phyloP scores from a whole-genome alignment of 441 rosid species.

The Brassica balearica region DNA sequence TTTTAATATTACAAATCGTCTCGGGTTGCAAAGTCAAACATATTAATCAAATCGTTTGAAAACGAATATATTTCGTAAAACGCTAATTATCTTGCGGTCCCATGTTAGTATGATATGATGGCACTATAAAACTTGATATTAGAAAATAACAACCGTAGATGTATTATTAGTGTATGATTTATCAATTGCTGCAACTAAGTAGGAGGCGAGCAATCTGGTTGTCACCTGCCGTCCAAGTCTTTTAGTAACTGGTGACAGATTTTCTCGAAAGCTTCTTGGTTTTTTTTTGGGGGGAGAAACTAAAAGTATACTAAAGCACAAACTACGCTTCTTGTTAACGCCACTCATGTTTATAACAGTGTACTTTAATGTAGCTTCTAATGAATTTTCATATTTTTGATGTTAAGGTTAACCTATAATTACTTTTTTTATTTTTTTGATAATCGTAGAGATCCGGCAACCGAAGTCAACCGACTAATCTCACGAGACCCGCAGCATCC shows the following conservation, averaged over 20 bases:
- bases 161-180: not conserved
- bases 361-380: not conserved
- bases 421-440: too few relatives aligned
- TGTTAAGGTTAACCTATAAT: too few relatives aligned
- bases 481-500: too few relatives aligned
- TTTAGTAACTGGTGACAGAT: not conserved
- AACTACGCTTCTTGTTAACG: not conserved
- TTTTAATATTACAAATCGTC: not conserved
- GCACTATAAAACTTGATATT: not conserved
- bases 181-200: not conserved
- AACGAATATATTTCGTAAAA: not conserved
- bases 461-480: too few relatives aligned
- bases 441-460: too few relatives aligned
- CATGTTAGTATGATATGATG: not conserved
- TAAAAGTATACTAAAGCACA: too few relatives aligned
- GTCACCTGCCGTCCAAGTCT: not conserved
- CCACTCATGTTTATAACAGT: not conserved
- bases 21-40: slow-evolving; percentile 26
- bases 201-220: not conserved
- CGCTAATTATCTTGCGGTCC: not conserved
- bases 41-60: slow-evolving; percentile 24
- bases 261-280: not conserved
- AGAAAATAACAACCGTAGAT: not conserved
- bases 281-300: too few relatives aligned
- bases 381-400: too few relatives aligned